Percentiles rank a stretch among this genome's conserved stretches.
Conservation (phyloP, 805 yeast genomes). For the Millerago galiae region DNA sequence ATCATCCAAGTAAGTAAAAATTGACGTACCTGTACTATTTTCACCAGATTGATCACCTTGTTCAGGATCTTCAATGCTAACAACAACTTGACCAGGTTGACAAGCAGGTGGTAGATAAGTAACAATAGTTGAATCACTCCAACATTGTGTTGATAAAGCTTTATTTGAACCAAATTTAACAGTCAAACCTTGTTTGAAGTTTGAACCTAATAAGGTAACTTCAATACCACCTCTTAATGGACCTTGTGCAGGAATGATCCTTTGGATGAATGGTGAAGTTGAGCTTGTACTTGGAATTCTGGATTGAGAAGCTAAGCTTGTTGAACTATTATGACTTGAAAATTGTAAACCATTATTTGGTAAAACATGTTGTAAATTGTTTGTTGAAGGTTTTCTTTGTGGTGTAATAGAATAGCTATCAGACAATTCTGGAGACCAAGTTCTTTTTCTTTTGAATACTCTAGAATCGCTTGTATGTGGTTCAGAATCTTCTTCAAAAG, state of each 20-base stretch:
- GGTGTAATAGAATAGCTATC: constrained; percentile 33
- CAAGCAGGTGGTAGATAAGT: constrained; percentile 91
- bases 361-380: constrained; percentile 21
- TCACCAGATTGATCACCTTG: constrained; percentile 12
- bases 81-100: constrained; percentile 86
- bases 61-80: constrained; percentile 62
- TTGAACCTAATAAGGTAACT: constrained; percentile 81
- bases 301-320: constrained; percentile 9
- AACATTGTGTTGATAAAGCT: constrained; percentile 84
- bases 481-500: constrained; percentile 57
- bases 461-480: constrained; percentile 36
- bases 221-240: constrained; percentile 96
- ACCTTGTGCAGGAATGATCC: constrained; percentile 93
- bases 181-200: constrained; percentile 73
- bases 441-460: constrained; percentile 41
- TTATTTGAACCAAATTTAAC: constrained; percentile 83
- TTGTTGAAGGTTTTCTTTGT: constrained; percentile 29
- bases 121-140: constrained; percentile 93
- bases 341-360: constrained; percentile 1
- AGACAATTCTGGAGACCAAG: constrained; percentile 28
- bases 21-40: constrained; percentile 25
- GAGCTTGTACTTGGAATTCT: constrained; percentile 7
- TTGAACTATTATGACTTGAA: constrained; percentile 9
- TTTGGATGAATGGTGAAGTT: constrained; percentile 42
- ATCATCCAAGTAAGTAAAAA: constrained; percentile 91